Evolutionary conservation across 192 early-diverging fungal species (phyloP), one percentile per base, ranked within the genome.

Genomic region (Chytriomyces confervae): DNA sequence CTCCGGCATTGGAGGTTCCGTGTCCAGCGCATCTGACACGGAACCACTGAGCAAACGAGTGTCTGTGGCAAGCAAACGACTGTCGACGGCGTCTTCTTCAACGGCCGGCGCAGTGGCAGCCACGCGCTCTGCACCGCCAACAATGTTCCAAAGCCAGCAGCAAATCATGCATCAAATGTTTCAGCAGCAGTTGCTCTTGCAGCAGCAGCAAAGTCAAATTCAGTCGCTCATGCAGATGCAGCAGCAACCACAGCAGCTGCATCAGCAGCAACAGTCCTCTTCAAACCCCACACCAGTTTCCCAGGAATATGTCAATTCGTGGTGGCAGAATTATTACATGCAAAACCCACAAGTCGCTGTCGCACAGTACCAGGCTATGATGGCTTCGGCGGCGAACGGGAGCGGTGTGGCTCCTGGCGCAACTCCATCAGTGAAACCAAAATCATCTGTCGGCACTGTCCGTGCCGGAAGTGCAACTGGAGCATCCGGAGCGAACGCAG

Each of bases 321-420:
- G 62, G 62, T 64, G 62, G 62, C 62, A 64, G 36, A 11, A 13
- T 13, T 64, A 64, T 27, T 64, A 29, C 24, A 10, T 29, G 24
- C 62, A 64, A 27, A 64, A 64, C 36, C 62, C 62, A 64, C 18
- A 64, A 64, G 62, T 36, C 23, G 62, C 62, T 16, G 20, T 29
- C 5, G 62, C 62, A 27, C 62, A 64, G 20, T 64, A 64, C 36
- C 36, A 64, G 7, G 62, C 62, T 5, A 20, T 64, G 13, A 64
- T 24, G 62, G 62, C 18, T 5, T 36, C 36, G 36, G 36, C 36
- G 4, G 36, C 36, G 36, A 36, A 1, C 36, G 36, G 36, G 36
- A 36, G 36, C 36, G 36, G 36, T 2, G 36, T 36, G 36, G 36
- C 36, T 36, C 36, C 36, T 36, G 36, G 36, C 36, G 36, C 36